phyloP scores from a whole-genome alignment of 331 rosid species.

The Acacia concinna region DNA sequence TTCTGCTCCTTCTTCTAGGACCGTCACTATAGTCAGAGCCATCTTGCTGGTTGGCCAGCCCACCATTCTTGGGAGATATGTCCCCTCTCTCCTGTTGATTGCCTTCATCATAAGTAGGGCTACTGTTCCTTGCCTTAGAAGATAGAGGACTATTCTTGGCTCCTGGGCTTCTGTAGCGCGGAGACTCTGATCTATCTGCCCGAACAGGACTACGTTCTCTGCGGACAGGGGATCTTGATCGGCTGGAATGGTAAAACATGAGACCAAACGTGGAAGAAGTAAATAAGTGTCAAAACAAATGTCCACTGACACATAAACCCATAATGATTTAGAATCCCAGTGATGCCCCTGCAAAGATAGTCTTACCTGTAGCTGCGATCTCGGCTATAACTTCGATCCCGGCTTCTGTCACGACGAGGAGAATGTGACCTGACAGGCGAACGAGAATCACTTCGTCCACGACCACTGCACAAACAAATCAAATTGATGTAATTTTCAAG shows the following conservation, averaged over 20 bases:
- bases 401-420: slow-evolving; percentile 58
- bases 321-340: neutral
- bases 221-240: slow-evolving; percentile 51
- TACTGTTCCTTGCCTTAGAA: slow-evolving; percentile 44
- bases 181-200: slow-evolving; percentile 49
- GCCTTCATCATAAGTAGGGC: slow-evolving; percentile 41
- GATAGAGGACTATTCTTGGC: slow-evolving; percentile 32
- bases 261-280: neutral
- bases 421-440: slow-evolving; percentile 49
- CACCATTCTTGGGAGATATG: slow-evolving; percentile 37
- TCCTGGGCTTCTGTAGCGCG: slow-evolving; percentile 33
- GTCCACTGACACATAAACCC: neutral
- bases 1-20: slow-evolving; percentile 50
- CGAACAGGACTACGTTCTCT: slow-evolving; percentile 45
- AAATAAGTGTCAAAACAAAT: neutral
- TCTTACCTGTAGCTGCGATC: slow-evolving; percentile 55
- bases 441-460: slow-evolving; percentile 41
- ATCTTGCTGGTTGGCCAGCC: slow-evolving; percentile 41
- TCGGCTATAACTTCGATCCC: slow-evolving; percentile 50
- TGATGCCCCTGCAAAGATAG: neutral
- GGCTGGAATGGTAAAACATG: slow-evolving; percentile 41
- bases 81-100: slow-evolving; percentile 39
- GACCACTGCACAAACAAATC: slow-evolving; percentile 30
- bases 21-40: slow-evolving; percentile 58
- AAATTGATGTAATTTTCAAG: slow-evolving; percentile 11